These are phyloP conservation scores for Brasilioporus rufonigricans DNA, from an alignment of 768 basidiomycete genomes.

Conservation along the genomic window DNA sequence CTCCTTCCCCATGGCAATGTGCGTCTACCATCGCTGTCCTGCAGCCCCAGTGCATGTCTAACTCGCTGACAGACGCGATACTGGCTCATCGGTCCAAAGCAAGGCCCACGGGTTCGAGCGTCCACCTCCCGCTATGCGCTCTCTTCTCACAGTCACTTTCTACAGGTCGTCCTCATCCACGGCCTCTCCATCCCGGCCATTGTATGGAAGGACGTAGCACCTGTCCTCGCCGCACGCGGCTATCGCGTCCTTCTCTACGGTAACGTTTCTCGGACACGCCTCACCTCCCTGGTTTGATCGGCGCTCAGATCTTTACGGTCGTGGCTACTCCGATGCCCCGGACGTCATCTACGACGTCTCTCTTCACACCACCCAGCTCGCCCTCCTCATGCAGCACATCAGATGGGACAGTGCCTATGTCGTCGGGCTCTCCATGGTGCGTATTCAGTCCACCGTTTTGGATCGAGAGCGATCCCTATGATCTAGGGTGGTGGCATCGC, in stretches of 20 bases:
- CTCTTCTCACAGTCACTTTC: conserved; percentile 3
- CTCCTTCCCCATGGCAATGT: conserved; percentile 64
- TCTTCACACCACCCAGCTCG: conserved; percentile 76
- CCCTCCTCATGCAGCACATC: conserved; percentile 76
- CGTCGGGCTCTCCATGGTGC: conserved; percentile 75
- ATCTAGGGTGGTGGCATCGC: conserved; percentile 73
- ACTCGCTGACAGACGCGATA: conserved; percentile 59
- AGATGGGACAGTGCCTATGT: conserved; percentile 66
- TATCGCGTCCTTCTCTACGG: conserved; percentile 78
- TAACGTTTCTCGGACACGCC: conserved; percentile 25
- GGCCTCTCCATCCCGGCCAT: conserved; percentile 76
- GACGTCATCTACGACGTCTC: conserved; percentile 61
- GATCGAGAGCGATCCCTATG: conserved; percentile 9
- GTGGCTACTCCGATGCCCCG: conserved; percentile 82
- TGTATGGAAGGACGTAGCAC: conserved; percentile 75
- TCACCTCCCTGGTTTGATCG: conserved; percentile 2
- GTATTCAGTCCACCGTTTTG: background rate
- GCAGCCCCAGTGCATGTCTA: background rate
- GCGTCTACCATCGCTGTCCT: conserved; percentile 20
- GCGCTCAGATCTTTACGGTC: conserved; percentile 67
- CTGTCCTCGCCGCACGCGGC: conserved; percentile 56
- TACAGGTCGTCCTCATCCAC: conserved; percentile 71
- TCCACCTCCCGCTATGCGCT: background rate
- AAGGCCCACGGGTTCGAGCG: conserved; percentile 57
- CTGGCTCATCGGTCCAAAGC: conserved; percentile 72